A percentile compares a stretch with the other conserved stretches of the same genome.
These are phyloP conservation scores for Solanum rostratum DNA, from an alignment of 257 asterid species.

Conservation along the genomic window DNA sequence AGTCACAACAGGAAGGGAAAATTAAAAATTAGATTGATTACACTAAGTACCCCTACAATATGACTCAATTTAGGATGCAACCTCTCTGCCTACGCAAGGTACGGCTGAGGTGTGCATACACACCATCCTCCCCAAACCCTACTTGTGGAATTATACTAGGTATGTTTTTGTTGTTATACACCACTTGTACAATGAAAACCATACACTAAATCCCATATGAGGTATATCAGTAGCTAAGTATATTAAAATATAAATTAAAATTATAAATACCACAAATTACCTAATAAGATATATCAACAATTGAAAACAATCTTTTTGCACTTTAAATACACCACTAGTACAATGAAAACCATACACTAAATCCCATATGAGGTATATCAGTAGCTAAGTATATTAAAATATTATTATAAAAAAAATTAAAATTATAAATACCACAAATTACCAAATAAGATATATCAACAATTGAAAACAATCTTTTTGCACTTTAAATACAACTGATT, in stretches of 20 bases:
- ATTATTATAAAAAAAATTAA: too few species aligned
- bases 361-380: neutral
- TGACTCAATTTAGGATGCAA: neutral
- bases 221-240: neutral
- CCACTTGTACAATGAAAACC: neutral
- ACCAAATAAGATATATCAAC: neutral
- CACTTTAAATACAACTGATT: neutral
- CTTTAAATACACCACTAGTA: neutral
- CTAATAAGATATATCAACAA: neutral
- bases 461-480: neutral
- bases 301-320: neutral
- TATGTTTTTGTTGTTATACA: neutral
- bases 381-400: neutral
- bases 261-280: neutral
- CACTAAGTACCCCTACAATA: neutral
- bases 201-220: neutral
- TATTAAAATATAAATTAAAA: neutral
- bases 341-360: neutral
- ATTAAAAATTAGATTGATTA: neutral
- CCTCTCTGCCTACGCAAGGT: neutral
- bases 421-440: neutral
- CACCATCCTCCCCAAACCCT: neutral
- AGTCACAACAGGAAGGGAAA: neutral
- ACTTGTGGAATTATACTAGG: neutral
- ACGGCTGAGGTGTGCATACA: neutral